Conservation (phyloP, 441 rosid genomes). For the Croton setiger region DNA sequence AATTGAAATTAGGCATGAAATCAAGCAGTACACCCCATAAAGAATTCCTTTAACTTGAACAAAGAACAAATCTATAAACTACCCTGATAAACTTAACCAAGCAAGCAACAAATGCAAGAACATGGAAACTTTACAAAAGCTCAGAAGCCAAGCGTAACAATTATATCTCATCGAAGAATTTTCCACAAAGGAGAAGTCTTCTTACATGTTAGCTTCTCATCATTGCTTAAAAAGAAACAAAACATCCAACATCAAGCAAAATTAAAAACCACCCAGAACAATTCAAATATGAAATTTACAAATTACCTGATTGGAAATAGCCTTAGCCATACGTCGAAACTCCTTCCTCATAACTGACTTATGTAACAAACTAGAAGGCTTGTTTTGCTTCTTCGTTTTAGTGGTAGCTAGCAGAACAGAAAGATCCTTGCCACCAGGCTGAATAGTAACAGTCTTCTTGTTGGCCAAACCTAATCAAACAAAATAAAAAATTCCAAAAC, state of each 20-base stretch:
- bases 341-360: constrained; percentile 64
- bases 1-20: no score
- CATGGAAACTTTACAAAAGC: constrained; percentile 16
- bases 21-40: no score
- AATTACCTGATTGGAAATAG: constrained; percentile 49
- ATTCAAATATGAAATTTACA: neutral
- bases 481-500: neutral
- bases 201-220: constrained; percentile 46
- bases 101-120: neutral
- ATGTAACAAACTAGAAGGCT: constrained; percentile 45
- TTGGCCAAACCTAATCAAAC: constrained; percentile 64
- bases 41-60: no score
- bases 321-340: constrained; percentile 63
- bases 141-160: constrained; percentile 66
- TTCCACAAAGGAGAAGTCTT: constrained; percentile 15
- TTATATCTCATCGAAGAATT: constrained; percentile 42
- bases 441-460: constrained; percentile 73
- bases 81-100: neutral
- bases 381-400: constrained; percentile 63
- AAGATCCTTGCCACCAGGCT: constrained; percentile 49
- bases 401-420: constrained; percentile 61
- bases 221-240: constrained; percentile 19
- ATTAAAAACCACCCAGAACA: neutral
- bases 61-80: no score
- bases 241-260: neutral